These are phyloP conservation scores for Ogataea pignaliae DNA, from an alignment of 805 yeast genomes.

Conservation along the genomic window DNA sequence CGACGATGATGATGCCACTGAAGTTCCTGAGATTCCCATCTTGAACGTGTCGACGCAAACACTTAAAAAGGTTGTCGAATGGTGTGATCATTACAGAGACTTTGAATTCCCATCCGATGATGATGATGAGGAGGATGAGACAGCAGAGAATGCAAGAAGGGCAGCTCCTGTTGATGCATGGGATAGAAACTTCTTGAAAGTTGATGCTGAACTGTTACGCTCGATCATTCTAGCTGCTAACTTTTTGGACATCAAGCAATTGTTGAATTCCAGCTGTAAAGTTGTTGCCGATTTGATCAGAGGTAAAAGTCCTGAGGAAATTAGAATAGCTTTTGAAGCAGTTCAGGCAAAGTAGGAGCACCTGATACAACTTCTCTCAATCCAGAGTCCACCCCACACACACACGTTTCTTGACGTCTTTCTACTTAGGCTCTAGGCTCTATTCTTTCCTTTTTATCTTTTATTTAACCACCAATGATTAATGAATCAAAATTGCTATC, in stretches of 20 bases:
- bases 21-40: conserved; percentile 68
- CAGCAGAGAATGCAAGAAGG: conserved; percentile 36
- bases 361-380: too few relatives aligned
- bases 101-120: conserved; percentile 60
- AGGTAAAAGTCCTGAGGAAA: conserved; percentile 72
- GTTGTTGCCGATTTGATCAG: conserved; percentile 81
- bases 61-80: conserved; percentile 75
- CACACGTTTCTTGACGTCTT: too few relatives aligned
- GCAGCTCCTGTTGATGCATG: conserved; percentile 82
- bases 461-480: too few relatives aligned
- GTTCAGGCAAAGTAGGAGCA: conserved; percentile 26
- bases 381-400: too few relatives aligned
- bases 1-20: conserved; percentile 49
- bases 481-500: too few relatives aligned
- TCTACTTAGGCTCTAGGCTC: too few relatives aligned
- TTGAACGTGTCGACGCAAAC: conserved; percentile 83
- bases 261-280: conserved; percentile 68
- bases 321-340: conserved; percentile 66
- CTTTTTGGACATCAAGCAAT: conserved; percentile 63
- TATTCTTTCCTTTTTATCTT: too few relatives aligned
- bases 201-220: conserved; percentile 77
- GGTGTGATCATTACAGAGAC: conserved; percentile 88
- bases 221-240: conserved; percentile 76
- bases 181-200: conserved; percentile 86
- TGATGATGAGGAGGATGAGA: conserved; percentile 71